Evolutionary conservation across 1,284 basidiomycete genomes (phyloP).

Genomic region (Marasmius oreades): DNA sequence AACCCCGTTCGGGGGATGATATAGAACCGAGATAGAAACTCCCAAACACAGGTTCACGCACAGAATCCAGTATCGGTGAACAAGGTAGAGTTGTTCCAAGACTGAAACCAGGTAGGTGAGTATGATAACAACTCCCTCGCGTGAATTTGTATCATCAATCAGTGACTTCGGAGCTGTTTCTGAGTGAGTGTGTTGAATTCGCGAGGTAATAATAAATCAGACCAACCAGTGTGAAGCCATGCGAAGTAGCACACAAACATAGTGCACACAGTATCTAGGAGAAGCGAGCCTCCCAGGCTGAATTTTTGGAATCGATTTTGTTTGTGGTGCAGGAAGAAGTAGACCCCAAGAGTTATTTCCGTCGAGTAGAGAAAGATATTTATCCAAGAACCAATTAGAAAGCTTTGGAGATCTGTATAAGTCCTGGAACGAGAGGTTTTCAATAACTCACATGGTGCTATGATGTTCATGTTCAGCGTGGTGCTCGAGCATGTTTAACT

Average conservation of each 20-base stretch:
- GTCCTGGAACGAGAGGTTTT: too few species aligned
- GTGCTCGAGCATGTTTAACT: too few species aligned
- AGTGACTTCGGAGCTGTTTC: too few species aligned
- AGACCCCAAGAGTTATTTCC: too few species aligned
- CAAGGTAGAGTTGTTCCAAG: conserved; percentile 7
- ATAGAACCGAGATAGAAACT: not conserved
- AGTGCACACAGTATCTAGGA: conserved; percentile 5
- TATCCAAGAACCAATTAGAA: too few species aligned
- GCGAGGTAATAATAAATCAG: not conserved
- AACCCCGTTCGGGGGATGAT: not conserved
- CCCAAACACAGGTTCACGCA: not conserved
- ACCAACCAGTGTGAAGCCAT: conserved; percentile 2
- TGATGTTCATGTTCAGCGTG: too few species aligned
- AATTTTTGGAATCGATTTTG: not conserved
- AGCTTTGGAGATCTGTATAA: too few species aligned
- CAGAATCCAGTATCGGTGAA: conserved; percentile 7
- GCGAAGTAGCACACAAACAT: conserved; percentile 4
- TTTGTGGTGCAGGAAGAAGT: conserved; percentile 1
- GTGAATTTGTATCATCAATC: not conserved
- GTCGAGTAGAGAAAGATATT: too few species aligned
- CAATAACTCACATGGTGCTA: too few species aligned
- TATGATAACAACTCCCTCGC: not conserved
- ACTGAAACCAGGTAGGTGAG: conserved; percentile 4
- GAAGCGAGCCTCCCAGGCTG: conserved; percentile 2
- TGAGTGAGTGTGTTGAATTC: not conserved